phyloP scores from a whole-genome alignment of 2,329 filamentous ascomycete species.

The Sclerotinia borealis region DNA sequence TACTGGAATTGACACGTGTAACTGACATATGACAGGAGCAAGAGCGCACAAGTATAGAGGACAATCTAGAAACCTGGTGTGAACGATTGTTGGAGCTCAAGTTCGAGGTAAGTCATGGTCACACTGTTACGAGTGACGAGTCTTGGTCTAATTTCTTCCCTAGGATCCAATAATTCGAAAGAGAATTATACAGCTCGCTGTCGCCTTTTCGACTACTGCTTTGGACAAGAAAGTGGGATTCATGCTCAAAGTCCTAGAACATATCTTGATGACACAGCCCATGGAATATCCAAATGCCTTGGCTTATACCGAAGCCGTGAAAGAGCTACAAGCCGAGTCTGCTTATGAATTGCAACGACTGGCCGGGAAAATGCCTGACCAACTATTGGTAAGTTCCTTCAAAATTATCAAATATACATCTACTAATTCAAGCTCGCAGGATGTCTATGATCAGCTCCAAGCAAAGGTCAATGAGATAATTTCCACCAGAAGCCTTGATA shows the following conservation, averaged over 20 bases:
- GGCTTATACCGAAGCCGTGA: conserved; percentile 80
- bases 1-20: conserved; percentile 13
- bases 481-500: conserved; percentile 65
- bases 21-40: conserved; percentile 35
- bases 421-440: conserved; percentile 36
- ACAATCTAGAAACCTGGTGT: conserved; percentile 66
- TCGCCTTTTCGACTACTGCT: conserved; percentile 77
- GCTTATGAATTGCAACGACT: conserved; percentile 84
- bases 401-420: not conserved
- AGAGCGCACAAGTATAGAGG: conserved; percentile 52
- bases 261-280: conserved; percentile 82
- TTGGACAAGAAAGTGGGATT: conserved; percentile 72
- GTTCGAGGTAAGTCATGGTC: conserved; percentile 46
- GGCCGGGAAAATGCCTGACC: conserved; percentile 84
- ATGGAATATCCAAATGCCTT: conserved; percentile 63
- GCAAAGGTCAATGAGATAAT: conserved; percentile 75
- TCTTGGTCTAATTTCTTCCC: conserved; percentile 14
- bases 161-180: conserved; percentile 75
- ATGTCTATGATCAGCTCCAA: conserved; percentile 83
- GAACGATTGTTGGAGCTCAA: conserved; percentile 61
- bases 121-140: not conserved
- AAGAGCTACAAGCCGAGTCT: conserved; percentile 78
- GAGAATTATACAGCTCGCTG: conserved; percentile 72
- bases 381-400: conserved; percentile 54
- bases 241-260: conserved; percentile 83